Evolutionary conservation across 1,284 basidiomycete genomes (phyloP).

Genomic region (Fomitopsis schrenkii): DNA sequence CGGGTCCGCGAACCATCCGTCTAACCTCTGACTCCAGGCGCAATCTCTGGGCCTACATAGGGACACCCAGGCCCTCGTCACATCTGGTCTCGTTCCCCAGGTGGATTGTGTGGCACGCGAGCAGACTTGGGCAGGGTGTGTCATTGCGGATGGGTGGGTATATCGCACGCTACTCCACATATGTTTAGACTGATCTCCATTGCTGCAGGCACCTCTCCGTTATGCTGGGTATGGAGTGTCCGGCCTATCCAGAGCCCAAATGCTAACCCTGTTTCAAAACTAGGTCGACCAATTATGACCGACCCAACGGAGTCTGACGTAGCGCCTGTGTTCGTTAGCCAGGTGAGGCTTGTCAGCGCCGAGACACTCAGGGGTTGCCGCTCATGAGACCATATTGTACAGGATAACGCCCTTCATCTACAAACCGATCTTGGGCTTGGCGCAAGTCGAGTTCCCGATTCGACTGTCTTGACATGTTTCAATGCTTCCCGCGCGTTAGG

Average conservation of each 20-base stretch:
- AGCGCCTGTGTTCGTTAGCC: not conserved
- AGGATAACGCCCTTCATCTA: not conserved
- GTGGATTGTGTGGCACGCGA: conserved; percentile 4
- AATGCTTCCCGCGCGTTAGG: conserved; percentile 62
- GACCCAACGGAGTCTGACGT: not conserved
- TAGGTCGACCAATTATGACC: conserved; percentile 7
- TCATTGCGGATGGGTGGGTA: conserved; percentile 8
- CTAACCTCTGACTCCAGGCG: conserved; percentile 2
- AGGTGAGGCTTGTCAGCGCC: not conserved
- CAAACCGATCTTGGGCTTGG: not conserved
- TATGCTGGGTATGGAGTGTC: conserved; percentile 4
- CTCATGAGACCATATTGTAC: not conserved
- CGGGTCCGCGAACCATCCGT: not conserved
- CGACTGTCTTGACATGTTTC: conserved; percentile 55
- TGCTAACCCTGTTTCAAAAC: not conserved
- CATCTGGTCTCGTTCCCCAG: not conserved
- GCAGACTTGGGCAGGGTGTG: conserved; percentile 8
- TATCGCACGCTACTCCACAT: not conserved
- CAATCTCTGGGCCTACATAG: conserved; percentile 6
- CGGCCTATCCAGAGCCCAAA: not conserved
- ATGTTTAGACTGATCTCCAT: not conserved
- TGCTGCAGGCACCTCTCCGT: conserved; percentile 5
- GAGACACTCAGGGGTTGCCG: not conserved
- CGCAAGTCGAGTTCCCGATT: not conserved
- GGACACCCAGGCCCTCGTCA: not conserved